These are phyloP conservation scores for Xerocomellus chrysenteron DNA, from an alignment of 768 basidiomycete genomes.

Conservation along the genomic window DNA sequence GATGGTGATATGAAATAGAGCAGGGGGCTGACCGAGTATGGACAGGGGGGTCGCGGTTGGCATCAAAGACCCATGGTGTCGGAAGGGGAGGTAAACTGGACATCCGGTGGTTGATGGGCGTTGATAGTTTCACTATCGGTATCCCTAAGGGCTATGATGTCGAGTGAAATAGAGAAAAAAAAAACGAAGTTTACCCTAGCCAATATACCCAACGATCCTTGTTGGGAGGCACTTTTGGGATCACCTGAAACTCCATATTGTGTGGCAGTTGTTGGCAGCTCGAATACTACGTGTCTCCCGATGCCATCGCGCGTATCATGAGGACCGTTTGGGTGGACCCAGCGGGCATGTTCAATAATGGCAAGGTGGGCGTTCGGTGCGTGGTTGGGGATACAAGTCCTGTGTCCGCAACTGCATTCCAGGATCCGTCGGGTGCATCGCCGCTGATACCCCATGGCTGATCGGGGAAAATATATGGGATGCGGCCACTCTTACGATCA, in stretches of 20 bases:
- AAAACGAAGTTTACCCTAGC: constrained; percentile 32
- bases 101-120: background rate
- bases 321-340: background rate
- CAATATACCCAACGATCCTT: constrained; percentile 32
- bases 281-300: constrained; percentile 40
- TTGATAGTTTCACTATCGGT: background rate
- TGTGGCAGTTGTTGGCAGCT: constrained; percentile 65
- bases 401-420: background rate
- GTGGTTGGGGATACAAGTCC: no score
- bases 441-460: background rate
- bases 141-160: no score
- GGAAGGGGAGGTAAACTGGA: background rate
- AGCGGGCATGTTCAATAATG: background rate
- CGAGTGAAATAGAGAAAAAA: background rate
- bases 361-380: no score
- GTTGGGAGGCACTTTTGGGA: constrained; percentile 27
- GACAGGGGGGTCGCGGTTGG: constrained; percentile 4
- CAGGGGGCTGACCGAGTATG: constrained; percentile 16
- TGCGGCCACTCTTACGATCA: no score
- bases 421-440: no score
- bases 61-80: constrained; percentile 8
- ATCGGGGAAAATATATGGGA: background rate
- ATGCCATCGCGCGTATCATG: no score
- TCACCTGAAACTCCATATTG: constrained; percentile 43
- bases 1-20: background rate